Base-by-base conservation (phyloP, 805 yeast species). In the Monosporozyma unispora region DNA sequence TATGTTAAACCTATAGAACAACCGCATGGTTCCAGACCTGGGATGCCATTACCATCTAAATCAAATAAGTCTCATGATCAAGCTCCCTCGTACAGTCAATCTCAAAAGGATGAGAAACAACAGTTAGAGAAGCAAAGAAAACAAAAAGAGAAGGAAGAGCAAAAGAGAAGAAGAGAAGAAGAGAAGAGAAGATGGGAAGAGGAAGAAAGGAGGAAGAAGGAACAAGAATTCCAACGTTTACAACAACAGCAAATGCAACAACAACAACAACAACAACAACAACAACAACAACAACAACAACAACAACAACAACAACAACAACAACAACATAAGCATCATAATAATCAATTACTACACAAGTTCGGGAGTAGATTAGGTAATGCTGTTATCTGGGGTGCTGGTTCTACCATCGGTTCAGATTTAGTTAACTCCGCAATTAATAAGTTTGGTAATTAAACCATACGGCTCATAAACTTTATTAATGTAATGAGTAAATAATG, bases 321-420 rank as follows among this genome's bases (percentile, higher is more conserved):
- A 25, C 45, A 33, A 28, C 51, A 31, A 33, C 25, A 23, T 14
- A 28, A 44, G 21, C 42, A 39, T 23, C 19, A 25, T 16, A 23
- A 38, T n/a, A 21, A 14, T 33, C 18, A 33, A 18, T 6, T 45
- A 7, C 18, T 45, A 38, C 37, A 44, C 53, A 83, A 86, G 68
- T 70, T 90, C 49, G 42, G 42, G 3, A 21, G 16, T 39, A 21
- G 42, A 2, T 10, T 39, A 19, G 96, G 96, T 50, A 81, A 88
- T 57, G 93, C 96, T 11, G 88, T 91, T 29, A 79, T 89, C 45
- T 90, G 87, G 56, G 97, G 96, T 67, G 96, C 96, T 10, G 97
- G 97, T 72, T 96, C 96, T 41, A 82, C 95, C 1, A 74, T 90
- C 49, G 97, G 97, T 59, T 76, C 87, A 37, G 87, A 84, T 58